Percentiles rank a stretch among this genome's conserved stretches.
These are phyloP conservation scores for Luffa aegyptiaca DNA, from an alignment of 306 rosid species.

Conservation along the genomic window DNA sequence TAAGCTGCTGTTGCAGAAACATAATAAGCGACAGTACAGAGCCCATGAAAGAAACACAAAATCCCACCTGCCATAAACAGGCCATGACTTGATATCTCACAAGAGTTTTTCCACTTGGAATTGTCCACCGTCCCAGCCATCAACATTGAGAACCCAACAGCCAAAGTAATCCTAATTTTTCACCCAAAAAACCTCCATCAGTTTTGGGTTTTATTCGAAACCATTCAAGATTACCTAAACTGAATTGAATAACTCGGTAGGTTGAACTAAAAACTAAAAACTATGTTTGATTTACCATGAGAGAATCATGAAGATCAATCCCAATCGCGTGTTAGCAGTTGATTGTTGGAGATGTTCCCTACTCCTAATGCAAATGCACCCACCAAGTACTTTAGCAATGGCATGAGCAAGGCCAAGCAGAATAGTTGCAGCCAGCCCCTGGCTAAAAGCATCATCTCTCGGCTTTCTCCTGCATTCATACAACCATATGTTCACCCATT, in stretches of 20 bases:
- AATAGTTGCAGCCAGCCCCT: conserved; percentile 60
- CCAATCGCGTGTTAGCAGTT: conserved; percentile 43
- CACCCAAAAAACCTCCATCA: conserved; percentile 1
- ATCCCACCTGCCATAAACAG: conserved; percentile 64
- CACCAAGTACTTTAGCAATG: conserved; percentile 51
- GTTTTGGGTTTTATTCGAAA: not conserved
- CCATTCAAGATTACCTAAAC: not conserved
- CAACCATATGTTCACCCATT: conserved; percentile 26
- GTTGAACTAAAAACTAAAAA: too few species aligned
- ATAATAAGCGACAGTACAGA: conserved; percentile 39
- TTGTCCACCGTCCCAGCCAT: conserved; percentile 49
- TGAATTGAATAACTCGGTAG: not conserved
- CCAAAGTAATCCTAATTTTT: conserved; percentile 43
- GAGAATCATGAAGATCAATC: conserved; percentile 38
- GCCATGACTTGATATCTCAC: conserved; percentile 47
- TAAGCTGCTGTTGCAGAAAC: conserved; percentile 39
- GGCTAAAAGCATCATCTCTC: conserved; percentile 51
- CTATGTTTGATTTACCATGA: conserved; percentile 40
- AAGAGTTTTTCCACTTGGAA: conserved; percentile 44
- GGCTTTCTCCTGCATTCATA: conserved; percentile 58
- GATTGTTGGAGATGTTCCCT: conserved; percentile 21
- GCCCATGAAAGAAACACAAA: conserved; percentile 63
- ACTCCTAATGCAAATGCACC: conserved; percentile 54
- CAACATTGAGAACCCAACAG: conserved; percentile 39
- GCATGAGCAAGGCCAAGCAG: conserved; percentile 45